Percentiles rank a stretch among this genome's conserved stretches.
These are phyloP conservation scores for Candida coleopterorum DNA, from an alignment of 805 yeast genomes.

Conservation along the genomic window DNA sequence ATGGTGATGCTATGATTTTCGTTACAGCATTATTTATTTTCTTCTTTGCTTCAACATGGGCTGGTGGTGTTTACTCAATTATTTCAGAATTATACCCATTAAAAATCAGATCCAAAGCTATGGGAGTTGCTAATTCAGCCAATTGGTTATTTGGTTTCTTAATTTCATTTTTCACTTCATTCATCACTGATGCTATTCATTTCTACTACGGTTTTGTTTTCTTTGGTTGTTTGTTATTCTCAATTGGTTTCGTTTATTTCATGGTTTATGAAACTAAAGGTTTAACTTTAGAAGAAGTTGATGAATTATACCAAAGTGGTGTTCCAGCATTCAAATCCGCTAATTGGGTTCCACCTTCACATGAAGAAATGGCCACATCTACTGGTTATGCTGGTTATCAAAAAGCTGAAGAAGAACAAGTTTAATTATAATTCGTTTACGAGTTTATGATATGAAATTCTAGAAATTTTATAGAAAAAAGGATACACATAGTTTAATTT, in stretches of 20 bases:
- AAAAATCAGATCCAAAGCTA: conserved; percentile 47
- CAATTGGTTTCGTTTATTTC: conserved; percentile 67
- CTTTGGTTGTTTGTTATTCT: conserved; percentile 45
- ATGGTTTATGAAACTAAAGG: conserved; percentile 71
- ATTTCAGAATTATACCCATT: conserved; percentile 35
- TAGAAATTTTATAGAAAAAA: too few relatives aligned
- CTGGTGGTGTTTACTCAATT: conserved; percentile 46
- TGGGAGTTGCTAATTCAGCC: conserved; percentile 60
- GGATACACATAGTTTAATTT: too few relatives aligned
- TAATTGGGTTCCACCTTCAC: conserved; percentile 48
- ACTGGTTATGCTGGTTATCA: conserved; percentile 32
- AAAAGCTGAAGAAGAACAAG: conserved; percentile 27
- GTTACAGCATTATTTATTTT: conserved; percentile 60
- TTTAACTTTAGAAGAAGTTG: conserved; percentile 5
- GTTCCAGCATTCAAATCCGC: conserved; percentile 37
- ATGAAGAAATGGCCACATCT: conserved; percentile 26
- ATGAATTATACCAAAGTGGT: conserved; percentile 46
- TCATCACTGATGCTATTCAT: conserved; percentile 53
- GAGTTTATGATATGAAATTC: too few relatives aligned
- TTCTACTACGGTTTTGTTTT: conserved; percentile 57
- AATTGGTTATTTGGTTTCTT: conserved; percentile 62
- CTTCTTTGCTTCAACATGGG: conserved; percentile 36
- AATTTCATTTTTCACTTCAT: conserved; percentile 59
- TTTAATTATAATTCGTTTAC: too few relatives aligned
- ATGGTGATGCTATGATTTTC: conserved; percentile 59